Percentiles rank a stretch among this genome's conserved stretches.
Conservation (phyloP, 306 rosid genomes). For the Fragaria nilgerrensis region DNA sequence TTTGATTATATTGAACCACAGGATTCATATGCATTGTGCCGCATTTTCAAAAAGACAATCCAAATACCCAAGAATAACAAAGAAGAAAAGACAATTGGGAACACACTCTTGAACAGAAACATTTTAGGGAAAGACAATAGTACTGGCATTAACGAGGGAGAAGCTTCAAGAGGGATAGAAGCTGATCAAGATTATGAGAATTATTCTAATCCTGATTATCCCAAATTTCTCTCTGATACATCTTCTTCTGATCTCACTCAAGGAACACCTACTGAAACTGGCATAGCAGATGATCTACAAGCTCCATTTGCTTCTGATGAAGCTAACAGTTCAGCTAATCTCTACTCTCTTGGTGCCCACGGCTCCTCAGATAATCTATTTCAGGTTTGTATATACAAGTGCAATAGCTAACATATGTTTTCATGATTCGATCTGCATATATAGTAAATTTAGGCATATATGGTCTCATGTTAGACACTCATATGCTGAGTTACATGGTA, state of each 20-base stretch:
- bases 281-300: slow-evolving; percentile 62
- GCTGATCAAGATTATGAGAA: slow-evolving; percentile 39
- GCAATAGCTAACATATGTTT: background rate
- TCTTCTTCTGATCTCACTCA: slow-evolving; percentile 96
- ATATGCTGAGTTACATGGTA: background rate
- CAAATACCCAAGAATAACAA: slow-evolving; percentile 45
- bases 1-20: slow-evolving; percentile 15
- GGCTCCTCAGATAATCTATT: slow-evolving; percentile 48
- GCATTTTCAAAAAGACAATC: slow-evolving; percentile 76
- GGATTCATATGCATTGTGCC: slow-evolving; percentile 95
- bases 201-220: slow-evolving; percentile 30
- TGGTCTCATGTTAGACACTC: background rate
- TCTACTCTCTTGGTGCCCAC: slow-evolving; percentile 46
- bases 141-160: slow-evolving; percentile 34
- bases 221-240: slow-evolving; percentile 57
- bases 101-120: slow-evolving; percentile 33
- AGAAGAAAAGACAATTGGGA: slow-evolving; percentile 29
- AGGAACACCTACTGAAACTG: slow-evolving; percentile 65
- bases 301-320: slow-evolving; percentile 74
- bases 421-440: background rate
- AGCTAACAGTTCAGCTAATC: slow-evolving; percentile 64
- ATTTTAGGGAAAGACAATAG: slow-evolving; percentile 36
- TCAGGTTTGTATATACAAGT: slow-evolving; percentile 50
- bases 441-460: background rate
- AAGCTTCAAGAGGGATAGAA: slow-evolving; percentile 45